phyloP scores from a whole-genome alignment of 192 early-diverging fungal species.

The Entomortierella chlamydospora region DNA sequence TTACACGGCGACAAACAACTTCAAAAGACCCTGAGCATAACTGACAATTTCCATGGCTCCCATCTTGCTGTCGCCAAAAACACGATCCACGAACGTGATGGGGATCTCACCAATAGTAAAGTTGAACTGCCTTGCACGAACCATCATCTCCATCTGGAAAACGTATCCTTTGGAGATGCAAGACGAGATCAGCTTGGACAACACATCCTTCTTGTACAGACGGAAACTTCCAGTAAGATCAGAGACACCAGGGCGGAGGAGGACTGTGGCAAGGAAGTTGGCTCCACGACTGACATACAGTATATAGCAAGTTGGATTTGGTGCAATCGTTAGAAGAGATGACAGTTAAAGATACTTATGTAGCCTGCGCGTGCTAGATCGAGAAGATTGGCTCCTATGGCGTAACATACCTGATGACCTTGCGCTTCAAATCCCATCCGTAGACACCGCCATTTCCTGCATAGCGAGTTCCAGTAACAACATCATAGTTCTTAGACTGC shows the following conservation, averaged over 20 bases:
- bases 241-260: slow-evolving; percentile 90
- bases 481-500: slow-evolving; percentile 84
- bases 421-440: slow-evolving; percentile 97
- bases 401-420: slow-evolving; percentile 80
- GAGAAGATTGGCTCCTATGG: neutral
- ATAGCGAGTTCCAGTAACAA: slow-evolving; percentile 97
- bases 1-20: slow-evolving; percentile 79
- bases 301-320: neutral
- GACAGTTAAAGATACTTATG: neutral
- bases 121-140: slow-evolving; percentile 92
- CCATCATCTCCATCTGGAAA: slow-evolving; percentile 99
- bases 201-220: slow-evolving; percentile 93
- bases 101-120: slow-evolving; percentile 91
- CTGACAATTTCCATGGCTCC: slow-evolving; percentile 95
- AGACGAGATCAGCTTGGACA: slow-evolving; percentile 85
- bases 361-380: neutral
- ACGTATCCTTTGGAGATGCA: slow-evolving; percentile 97
- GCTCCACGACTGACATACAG: slow-evolving; percentile 81
- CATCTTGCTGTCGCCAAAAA: slow-evolving; percentile 96
- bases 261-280: slow-evolving; percentile 90
- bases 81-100: slow-evolving; percentile 99
- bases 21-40: slow-evolving; percentile 91
- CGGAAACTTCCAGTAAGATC: slow-evolving; percentile 97
- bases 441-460: slow-evolving; percentile 90
- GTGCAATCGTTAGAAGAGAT: neutral